phyloP scores from a whole-genome alignment of 495 filamentous ascomycete genomes.

The Hypoxylon fuscum region DNA sequence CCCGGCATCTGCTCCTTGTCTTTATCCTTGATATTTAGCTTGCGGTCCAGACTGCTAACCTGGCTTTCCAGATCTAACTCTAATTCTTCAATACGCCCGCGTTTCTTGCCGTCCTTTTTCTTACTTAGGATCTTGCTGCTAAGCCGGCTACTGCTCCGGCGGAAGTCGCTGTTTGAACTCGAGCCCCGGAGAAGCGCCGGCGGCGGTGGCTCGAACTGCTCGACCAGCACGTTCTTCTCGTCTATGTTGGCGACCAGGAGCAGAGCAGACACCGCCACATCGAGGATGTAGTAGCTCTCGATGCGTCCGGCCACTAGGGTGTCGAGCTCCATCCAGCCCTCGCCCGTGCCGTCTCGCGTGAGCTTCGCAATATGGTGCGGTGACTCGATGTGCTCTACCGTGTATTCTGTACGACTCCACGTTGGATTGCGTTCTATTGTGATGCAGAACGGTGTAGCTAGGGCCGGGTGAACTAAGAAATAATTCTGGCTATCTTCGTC shows the following conservation, averaged over 20 bases:
- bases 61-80: conserved; percentile 67
- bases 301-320: conserved; percentile 59
- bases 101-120: conserved; percentile 45
- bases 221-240: conserved; percentile 55
- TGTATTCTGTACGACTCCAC: conserved; percentile 66
- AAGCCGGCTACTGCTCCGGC: conserved; percentile 41
- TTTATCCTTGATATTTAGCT: conserved; percentile 44
- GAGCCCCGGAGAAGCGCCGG: conserved; percentile 36
- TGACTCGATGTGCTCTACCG: conserved; percentile 69
- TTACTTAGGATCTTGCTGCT: conserved; percentile 34
- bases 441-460: conserved; percentile 66
- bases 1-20: conserved; percentile 54
- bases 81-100: conserved; percentile 58
- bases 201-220: conserved; percentile 64
- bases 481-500: conserved; percentile 68
- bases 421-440: conserved; percentile 60
- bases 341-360: conserved; percentile 61
- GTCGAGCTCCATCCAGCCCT: conserved; percentile 62
- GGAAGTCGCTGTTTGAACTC: conserved; percentile 31
- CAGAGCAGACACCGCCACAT: conserved; percentile 74
- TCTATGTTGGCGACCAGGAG: conserved; percentile 74
- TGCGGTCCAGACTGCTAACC: conserved; percentile 51
- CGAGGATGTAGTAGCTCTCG: conserved; percentile 76
- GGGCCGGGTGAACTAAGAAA: conserved; percentile 75
- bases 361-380: conserved; percentile 60